Percentiles rank a stretch among this genome's conserved stretches.
phyloP scores from a whole-genome alignment of 139 green algal species.

The Auxenochlorella protothecoides region DNA sequence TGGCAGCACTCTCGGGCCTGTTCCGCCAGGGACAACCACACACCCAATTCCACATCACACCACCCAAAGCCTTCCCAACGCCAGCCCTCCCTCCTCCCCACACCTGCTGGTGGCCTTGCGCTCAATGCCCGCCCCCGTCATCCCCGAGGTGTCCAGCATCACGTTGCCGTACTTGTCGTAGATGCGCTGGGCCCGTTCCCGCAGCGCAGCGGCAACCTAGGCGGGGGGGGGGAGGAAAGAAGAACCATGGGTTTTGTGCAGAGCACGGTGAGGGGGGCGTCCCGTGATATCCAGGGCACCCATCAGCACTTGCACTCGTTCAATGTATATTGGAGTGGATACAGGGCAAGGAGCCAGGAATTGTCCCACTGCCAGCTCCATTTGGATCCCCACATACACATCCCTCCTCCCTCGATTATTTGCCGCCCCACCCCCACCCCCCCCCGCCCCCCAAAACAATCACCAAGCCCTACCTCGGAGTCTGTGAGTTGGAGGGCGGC shows the following conservation, averaged over 20 bases:
- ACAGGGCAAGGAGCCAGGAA: too few species aligned
- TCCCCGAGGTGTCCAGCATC: constrained; percentile 69
- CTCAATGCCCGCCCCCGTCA: constrained; percentile 57
- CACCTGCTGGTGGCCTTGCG: constrained; percentile 70
- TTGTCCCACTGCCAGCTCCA: too few species aligned
- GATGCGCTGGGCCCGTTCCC: constrained; percentile 68
- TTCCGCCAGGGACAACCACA: too few species aligned
- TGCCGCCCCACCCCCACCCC: too few species aligned
- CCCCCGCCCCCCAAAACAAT: background rate
- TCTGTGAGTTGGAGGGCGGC: constrained; percentile 47
- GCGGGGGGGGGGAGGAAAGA: background rate
- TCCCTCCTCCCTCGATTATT: background rate
- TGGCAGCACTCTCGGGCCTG: background rate
- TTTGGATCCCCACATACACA: background rate
- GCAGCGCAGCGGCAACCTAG: constrained; percentile 55
- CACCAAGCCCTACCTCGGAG: constrained; percentile 28
- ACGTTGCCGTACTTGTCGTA: constrained; percentile 80
- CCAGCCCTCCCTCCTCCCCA: background rate
- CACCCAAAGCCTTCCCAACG: background rate
- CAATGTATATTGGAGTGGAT: background rate
- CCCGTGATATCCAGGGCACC: too few species aligned
- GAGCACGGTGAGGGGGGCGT: too few species aligned
- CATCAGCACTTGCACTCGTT: background rate
- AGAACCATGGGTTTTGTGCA: background rate
- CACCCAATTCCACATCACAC: too few species aligned